A percentile compares a stretch with the other conserved stretches of the same genome.
Conservation (phyloP, 106 monocot species). For the Narthecium ossifragum region DNA sequence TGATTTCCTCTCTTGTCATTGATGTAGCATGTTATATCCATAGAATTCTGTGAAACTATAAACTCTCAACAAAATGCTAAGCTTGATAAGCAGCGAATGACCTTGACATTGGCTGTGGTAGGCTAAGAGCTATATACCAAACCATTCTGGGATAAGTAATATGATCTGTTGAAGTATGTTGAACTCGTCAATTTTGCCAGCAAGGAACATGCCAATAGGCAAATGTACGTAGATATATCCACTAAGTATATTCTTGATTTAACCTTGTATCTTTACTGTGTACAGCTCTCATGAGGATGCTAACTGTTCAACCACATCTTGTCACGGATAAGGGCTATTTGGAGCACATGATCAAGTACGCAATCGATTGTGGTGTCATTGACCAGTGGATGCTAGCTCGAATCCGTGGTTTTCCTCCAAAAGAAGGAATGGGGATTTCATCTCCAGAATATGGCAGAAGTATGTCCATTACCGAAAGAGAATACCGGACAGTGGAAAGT, state of each 20-base stretch:
- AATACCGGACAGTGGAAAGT: conserved; percentile 55
- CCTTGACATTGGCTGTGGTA: no score
- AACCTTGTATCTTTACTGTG: neutral
- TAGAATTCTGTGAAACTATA: no score
- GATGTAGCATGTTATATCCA: neutral
- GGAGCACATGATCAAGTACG: conserved; percentile 62
- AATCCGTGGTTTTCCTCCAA: conserved; percentile 47
- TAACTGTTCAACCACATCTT: conserved; percentile 68
- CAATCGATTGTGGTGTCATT: conserved; percentile 70
- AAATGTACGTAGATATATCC: no score
- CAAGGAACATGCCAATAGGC: no score
- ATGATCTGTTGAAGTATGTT: no score
- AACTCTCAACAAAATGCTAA: no score
- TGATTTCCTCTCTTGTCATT: neutral
- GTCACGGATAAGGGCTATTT: conserved; percentile 61
- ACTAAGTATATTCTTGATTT: no score
- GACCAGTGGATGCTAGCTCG: conserved; percentile 61
- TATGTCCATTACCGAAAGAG: conserved; percentile 58
- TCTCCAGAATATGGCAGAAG: neutral
- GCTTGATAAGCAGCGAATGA: no score
- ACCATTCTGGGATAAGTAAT: no score
- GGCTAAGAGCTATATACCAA: no score
- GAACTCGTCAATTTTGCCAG: no score
- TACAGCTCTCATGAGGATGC: conserved; percentile 85
- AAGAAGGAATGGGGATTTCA: conserved; percentile 24